Percentiles rank a stretch among this genome's conserved stretches.
Conservation (phyloP, 805 yeast genomes). For the Kurtzmaniella cleridarum region DNA sequence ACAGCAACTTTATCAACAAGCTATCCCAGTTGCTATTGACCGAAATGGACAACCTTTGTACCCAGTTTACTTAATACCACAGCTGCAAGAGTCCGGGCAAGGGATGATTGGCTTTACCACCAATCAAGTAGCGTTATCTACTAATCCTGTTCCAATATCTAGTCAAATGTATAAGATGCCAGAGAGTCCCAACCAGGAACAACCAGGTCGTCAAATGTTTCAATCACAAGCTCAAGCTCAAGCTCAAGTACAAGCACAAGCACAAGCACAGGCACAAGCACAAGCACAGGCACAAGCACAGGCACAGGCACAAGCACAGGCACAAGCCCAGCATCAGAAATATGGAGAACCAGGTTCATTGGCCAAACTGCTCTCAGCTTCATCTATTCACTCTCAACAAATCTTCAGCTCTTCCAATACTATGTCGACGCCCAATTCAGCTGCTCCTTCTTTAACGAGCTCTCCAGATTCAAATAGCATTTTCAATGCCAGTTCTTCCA, state of each 20-base stretch:
- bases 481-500: conserved; percentile 13
- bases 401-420: conserved; percentile 21
- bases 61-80: conserved; percentile 33
- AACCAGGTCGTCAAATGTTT: conserved; percentile 5
- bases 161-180: too few species aligned
- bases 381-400: conserved; percentile 8
- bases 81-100: conserved; percentile 3
- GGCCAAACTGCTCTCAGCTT: conserved; percentile 5
- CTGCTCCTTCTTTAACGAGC: conserved; percentile 25
- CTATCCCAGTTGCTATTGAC: conserved; percentile 27
- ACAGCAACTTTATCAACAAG: conserved; percentile 1
- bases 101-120: neutral
- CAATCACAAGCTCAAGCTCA: conserved; percentile 9
- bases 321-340: conserved; percentile 10
- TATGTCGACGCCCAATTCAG: conserved; percentile 20
- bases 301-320: conserved; percentile 9
- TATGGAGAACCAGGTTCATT: conserved; percentile 7
- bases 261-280: conserved; percentile 7
- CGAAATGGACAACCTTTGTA: conserved; percentile 27
- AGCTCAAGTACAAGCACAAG: conserved; percentile 7
- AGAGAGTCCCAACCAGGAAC: conserved; percentile 14
- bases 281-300: conserved; percentile 4
- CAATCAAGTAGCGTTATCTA: neutral
- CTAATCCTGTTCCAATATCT: too few species aligned
- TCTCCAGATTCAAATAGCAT: conserved; percentile 24